A percentile compares a stretch with the other conserved stretches of the same genome.
phyloP scores from a whole-genome alignment of 169 alveolate genomes.

The Eimeria praecox region DNA sequence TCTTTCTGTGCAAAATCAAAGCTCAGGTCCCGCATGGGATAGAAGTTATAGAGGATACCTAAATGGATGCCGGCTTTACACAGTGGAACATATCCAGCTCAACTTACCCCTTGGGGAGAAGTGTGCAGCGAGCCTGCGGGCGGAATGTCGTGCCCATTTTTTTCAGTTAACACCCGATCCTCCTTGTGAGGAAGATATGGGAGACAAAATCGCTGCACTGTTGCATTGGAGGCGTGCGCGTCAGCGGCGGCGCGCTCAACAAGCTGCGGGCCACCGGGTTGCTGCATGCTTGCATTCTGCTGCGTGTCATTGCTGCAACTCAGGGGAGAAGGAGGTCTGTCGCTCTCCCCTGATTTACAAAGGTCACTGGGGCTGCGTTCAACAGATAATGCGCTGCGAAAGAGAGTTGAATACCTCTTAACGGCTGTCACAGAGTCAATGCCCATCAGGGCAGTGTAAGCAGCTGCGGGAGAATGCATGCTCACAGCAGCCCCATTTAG shows the following conservation, averaged over 20 bases:
- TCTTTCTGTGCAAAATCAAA: neutral
- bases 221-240: neutral
- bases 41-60: neutral
- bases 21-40: neutral
- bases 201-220: neutral
- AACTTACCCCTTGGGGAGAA: neutral
- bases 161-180: neutral
- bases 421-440: slow-evolving; percentile 8
- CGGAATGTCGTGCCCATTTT: neutral
- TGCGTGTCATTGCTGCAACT: neutral
- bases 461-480: neutral
- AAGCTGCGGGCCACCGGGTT: neutral
- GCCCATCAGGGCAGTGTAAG: slow-evolving; percentile 8
- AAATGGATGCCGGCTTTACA: neutral
- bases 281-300: slow-evolving; percentile 20
- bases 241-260: slow-evolving; percentile 10
- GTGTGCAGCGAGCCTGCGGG: neutral
- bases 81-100: neutral
- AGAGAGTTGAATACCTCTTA: neutral
- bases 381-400: slow-evolving; percentile 13
- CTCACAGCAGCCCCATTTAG: neutral
- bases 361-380: slow-evolving; percentile 6
- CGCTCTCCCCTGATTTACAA: neutral
- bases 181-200: neutral
- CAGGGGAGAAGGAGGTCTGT: neutral